Evolutionary conservation across 2,329 filamentous ascomycete genomes (phyloP), one percentile per base, ranked within the genome.

Genomic region (Cladosporium colombiae): DNA sequence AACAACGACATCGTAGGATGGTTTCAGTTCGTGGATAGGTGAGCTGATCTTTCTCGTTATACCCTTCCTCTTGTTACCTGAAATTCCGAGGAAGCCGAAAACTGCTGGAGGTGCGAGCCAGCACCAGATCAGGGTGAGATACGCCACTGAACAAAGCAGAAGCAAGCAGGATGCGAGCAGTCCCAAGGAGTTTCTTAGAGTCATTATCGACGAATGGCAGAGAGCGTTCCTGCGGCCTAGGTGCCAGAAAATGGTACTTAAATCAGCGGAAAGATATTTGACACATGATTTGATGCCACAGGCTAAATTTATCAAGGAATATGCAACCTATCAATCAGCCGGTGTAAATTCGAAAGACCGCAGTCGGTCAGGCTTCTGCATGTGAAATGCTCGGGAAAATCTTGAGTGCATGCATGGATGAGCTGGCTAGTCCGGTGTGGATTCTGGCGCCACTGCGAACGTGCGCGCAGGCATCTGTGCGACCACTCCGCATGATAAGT

Each of bases 1-100:
- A 33, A 91, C 86, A 13, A 91, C 83, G 46, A 85, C 85, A 76
- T 91, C 88, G 70, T 91, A 91, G 7, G 52, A 50, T 3, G n/a
- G 5, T 65, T 52, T 44, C 55, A 59, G 31, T 64, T 63, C 7
- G 67, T 70, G 44, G 67, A 57, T 2, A 68, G 69, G 68, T 68
- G 52, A 55, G 52, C 52, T 55, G 8, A 55, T 0, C 3, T 29
- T 55, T 31, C 27, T 33, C 52, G 16, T n/a, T 5, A 18, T 14
- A 10, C 5, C 14, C 18, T 55, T 33, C n/a, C 13, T 18, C 18
- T n/a, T 11, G 11, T 13, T 33, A 0, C 5, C 1, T 11, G 5
- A 6, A 3, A 10, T 31, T 1, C 52, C 27, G 27, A 21, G 14
- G 11, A 13, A 33, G 31, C 10, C 21, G 10, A 55, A 33, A 23